Evolutionary conservation across 2,329 filamentous ascomycete species (phyloP).

Genomic region (Beauveria scarabaeidicola): DNA sequence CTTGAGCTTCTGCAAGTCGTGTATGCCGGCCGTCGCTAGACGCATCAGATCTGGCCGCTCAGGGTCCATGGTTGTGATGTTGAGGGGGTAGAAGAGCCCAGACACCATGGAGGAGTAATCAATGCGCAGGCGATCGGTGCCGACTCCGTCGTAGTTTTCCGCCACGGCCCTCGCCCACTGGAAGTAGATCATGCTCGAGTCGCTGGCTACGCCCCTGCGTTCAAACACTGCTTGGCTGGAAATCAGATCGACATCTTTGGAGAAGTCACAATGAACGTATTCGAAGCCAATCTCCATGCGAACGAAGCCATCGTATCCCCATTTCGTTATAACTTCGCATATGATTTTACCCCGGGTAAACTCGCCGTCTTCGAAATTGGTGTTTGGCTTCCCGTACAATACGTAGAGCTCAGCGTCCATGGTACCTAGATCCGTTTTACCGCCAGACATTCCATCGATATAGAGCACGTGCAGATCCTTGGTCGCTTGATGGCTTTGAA

Average conservation of each 20-base stretch:
- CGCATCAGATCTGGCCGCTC: constrained; percentile 26
- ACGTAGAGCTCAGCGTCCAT: constrained; percentile 59
- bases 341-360: constrained; percentile 42
- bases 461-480: constrained; percentile 54
- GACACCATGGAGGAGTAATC: constrained; percentile 45
- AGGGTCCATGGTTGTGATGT: constrained; percentile 35
- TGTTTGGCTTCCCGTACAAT: constrained; percentile 29
- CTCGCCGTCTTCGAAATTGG: constrained; percentile 35
- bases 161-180: constrained; percentile 33
- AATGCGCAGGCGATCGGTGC: constrained; percentile 30
- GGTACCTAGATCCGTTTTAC: constrained; percentile 56
- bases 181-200: constrained; percentile 23
- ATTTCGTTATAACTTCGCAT: constrained; percentile 43
- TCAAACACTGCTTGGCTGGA: constrained; percentile 22
- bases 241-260: constrained; percentile 30
- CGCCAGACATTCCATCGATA: constrained; percentile 62
- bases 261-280: constrained; percentile 59
- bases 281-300: constrained; percentile 65
- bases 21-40: constrained; percentile 19
- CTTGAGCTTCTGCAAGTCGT: constrained; percentile 28
- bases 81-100: constrained; percentile 41
- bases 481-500: constrained; percentile 57
- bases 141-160: constrained; percentile 38
- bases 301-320: constrained; percentile 57
- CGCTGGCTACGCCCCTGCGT: constrained; percentile 14